Percentiles rank a stretch among this genome's conserved stretches.
Conservation (phyloP, 345 rosid species). For the Salix arbutifolia region DNA sequence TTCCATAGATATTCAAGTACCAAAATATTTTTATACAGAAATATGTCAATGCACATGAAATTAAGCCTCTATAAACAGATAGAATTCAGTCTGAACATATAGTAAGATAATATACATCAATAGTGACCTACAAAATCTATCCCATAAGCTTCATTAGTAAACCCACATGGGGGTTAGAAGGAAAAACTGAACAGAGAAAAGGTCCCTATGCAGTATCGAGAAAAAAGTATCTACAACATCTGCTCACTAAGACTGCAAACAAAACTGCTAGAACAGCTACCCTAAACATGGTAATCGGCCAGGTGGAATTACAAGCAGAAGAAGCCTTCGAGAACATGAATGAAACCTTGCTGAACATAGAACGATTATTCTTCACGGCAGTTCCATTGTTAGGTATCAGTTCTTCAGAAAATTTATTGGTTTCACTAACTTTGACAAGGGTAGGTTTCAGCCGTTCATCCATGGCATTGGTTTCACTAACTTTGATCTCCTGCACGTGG, state of each 20-base stretch:
- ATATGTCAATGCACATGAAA: not conserved
- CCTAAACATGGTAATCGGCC: conserved; percentile 29
- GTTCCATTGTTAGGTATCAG: not conserved
- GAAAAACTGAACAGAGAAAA: not conserved
- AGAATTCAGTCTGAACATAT: not conserved
- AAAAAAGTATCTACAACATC: conserved; percentile 14
- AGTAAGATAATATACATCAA: conserved; percentile 1
- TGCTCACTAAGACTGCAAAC: conserved; percentile 37
- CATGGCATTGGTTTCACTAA: conserved; percentile 7
- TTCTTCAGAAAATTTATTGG: conserved; percentile 13
- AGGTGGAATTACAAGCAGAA: conserved; percentile 5
- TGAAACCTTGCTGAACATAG: conserved; percentile 3
- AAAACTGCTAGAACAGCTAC: conserved; percentile 35
- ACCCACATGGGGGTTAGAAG: not conserved
- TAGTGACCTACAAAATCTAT: not conserved
- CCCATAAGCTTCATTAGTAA: not conserved
- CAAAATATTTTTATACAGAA: not conserved
- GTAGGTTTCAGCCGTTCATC: conserved; percentile 6
- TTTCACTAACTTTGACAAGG: conserved; percentile 4
- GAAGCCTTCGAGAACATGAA: conserved; percentile 16
- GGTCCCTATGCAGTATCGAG: not conserved
- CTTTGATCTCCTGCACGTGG: conserved; percentile 33
- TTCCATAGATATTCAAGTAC: not conserved
- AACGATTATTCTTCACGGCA: conserved; percentile 8
- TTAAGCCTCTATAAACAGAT: not conserved